phyloP scores from a whole-genome alignment of 106 monocot species.

The Agapanthus africanus region DNA sequence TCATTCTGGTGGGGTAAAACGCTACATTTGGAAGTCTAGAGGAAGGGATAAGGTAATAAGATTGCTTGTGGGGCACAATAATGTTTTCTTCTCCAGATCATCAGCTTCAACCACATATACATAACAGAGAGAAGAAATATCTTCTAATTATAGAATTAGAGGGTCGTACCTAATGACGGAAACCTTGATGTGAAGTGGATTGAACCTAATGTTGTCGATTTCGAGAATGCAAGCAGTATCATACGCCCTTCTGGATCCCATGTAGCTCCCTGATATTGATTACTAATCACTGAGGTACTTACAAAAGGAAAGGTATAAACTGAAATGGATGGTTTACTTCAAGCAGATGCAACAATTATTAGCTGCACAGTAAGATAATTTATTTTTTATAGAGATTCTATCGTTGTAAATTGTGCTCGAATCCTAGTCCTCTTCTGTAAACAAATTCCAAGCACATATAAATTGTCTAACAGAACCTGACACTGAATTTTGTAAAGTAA shows the following conservation, averaged over 20 bases:
- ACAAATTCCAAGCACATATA: neutral
- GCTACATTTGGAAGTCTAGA: no score
- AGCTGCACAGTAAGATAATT: neutral
- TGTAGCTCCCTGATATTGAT: constrained; percentile 79
- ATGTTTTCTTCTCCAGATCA: neutral
- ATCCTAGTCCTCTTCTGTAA: neutral
- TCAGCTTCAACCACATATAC: neutral
- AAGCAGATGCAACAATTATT: no score
- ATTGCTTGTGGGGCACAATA: neutral
- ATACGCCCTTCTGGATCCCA: constrained; percentile 95
- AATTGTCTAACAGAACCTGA: neutral
- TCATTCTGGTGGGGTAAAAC: no score
- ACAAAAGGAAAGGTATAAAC: no score
- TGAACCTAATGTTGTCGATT: constrained; percentile 73
- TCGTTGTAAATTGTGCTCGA: neutral
- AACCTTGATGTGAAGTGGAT: constrained; percentile 83
- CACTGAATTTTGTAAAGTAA: neutral
- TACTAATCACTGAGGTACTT: no score
- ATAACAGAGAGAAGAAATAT: neutral
- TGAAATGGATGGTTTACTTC: no score
- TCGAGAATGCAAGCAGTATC: constrained; percentile 75
- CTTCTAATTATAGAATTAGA: neutral
- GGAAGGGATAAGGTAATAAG: neutral
- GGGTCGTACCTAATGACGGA: constrained; percentile 71
- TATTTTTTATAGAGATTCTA: neutral